Conservation (phyloP, 176 grass and related monocot species). For the Hyparrhenia diplandra region DNA sequence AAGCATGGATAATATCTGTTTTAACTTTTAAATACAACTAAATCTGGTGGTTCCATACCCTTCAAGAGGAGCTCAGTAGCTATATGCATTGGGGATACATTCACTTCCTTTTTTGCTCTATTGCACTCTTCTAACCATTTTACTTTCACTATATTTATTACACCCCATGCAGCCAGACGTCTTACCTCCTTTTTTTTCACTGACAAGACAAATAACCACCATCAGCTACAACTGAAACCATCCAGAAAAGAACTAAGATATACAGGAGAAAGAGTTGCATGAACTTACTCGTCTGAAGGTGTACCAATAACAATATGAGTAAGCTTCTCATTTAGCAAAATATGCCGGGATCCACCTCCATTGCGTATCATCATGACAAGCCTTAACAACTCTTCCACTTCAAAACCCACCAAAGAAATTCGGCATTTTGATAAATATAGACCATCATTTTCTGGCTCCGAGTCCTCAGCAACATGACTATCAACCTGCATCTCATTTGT, state of each 20-base stretch:
- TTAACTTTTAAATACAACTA: conserved; percentile 10
- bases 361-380: conserved; percentile 64
- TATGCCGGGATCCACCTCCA: conserved; percentile 81
- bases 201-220: conserved; percentile 39
- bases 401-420: conserved; percentile 93
- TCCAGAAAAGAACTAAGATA: conserved; percentile 27
- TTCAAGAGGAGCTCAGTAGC: conserved; percentile 70
- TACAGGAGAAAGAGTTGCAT: conserved; percentile 14
- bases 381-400: conserved; percentile 60
- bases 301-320: conserved; percentile 88
- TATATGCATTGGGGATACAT: conserved; percentile 52
- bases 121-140: conserved; percentile 87
- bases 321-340: conserved; percentile 73
- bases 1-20: conserved; percentile 10
- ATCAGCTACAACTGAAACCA: conserved; percentile 24
- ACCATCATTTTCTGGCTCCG: conserved; percentile 70
- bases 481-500: conserved; percentile 43
- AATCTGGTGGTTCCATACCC: conserved; percentile 48
- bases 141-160: conserved; percentile 70
- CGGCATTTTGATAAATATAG: conserved; percentile 83
- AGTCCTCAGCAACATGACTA: conserved; percentile 63
- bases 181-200: conserved; percentile 88
- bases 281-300: conserved; percentile 90
- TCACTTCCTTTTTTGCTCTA: conserved; percentile 66
- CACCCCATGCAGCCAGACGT: conserved; percentile 69